phyloP scores from a whole-genome alignment of 1,284 basidiomycete genomes.

The Trametes pubescens region DNA sequence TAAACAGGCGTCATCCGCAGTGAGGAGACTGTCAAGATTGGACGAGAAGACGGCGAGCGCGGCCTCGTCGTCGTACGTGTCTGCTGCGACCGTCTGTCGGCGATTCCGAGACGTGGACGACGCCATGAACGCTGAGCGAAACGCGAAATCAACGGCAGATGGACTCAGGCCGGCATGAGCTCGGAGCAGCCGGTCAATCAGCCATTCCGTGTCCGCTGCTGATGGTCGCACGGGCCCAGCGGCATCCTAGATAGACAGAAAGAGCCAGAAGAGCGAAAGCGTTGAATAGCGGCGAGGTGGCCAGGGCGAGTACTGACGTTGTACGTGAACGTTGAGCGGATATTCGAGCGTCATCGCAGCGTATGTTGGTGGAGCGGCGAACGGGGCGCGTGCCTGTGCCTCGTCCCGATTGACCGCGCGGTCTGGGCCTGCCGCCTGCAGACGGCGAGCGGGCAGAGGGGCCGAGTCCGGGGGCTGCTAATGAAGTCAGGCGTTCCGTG shows the following conservation, averaged over 20 bases:
- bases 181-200: conserved; percentile 1
- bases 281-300: conserved; percentile 27
- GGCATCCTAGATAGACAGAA: background rate
- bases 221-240: background rate
- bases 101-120: background rate
- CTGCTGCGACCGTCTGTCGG: background rate
- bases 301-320: background rate
- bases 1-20: background rate
- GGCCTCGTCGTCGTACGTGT: background rate
- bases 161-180: background rate
- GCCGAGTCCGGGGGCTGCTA: background rate
- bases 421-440: conserved; percentile 12
- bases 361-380: conserved; percentile 9
- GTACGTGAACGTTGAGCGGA: background rate
- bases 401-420: conserved; percentile 21
- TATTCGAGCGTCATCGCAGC: no score
- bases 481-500: conserved; percentile 14
- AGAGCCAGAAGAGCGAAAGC: conserved; percentile 5
- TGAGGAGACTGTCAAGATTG: background rate
- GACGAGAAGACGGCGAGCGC: background rate
- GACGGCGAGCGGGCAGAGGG: background rate
- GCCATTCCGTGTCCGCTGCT: background rate
- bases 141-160: conserved; percentile 9
- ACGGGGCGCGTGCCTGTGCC: conserved; percentile 20
- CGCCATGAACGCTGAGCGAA: background rate